Conservation (phyloP, 106 monocot species). For the Allium fistulosum region DNA sequence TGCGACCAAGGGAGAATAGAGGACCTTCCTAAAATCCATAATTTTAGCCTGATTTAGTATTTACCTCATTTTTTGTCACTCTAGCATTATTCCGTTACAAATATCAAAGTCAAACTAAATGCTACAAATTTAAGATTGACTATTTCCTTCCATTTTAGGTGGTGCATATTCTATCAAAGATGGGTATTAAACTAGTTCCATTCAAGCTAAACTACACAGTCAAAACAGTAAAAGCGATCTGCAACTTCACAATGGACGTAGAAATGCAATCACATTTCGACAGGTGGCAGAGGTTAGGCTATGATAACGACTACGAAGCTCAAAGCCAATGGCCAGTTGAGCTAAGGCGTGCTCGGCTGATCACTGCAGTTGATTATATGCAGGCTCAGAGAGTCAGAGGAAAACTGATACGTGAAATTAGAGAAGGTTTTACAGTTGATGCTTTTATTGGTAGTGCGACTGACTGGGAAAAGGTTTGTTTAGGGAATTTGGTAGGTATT, state of each 20-base stretch:
- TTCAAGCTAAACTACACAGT: conserved; percentile 81
- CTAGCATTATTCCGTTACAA: no score
- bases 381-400: conserved; percentile 87
- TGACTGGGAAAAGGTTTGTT: conserved; percentile 88
- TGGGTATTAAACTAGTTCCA: conserved; percentile 75
- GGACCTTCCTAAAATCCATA: no score
- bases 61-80: no score
- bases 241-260: conserved; percentile 97
- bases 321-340: conserved; percentile 96
- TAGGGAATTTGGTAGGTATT: conserved; percentile 88
- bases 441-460: conserved; percentile 88
- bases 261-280: conserved; percentile 90
- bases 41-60: no score
- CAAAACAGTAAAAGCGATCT: conserved; percentile 56
- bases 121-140: no score
- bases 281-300: conserved; percentile 61
- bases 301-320: conserved; percentile 77
- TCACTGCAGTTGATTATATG: conserved; percentile 90
- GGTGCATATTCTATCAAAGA: conserved; percentile 53
- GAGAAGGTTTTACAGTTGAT: conserved; percentile 63
- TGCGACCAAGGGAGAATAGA: no score
- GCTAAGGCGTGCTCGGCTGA: conserved; percentile 72
- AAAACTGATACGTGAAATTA: conserved; percentile 59
- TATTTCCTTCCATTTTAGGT: conserved; percentile 29
- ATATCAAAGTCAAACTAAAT: no score